Evolutionary conservation across 805 yeast species (phyloP).

Genomic region (Metschnikowia proteae): DNA sequence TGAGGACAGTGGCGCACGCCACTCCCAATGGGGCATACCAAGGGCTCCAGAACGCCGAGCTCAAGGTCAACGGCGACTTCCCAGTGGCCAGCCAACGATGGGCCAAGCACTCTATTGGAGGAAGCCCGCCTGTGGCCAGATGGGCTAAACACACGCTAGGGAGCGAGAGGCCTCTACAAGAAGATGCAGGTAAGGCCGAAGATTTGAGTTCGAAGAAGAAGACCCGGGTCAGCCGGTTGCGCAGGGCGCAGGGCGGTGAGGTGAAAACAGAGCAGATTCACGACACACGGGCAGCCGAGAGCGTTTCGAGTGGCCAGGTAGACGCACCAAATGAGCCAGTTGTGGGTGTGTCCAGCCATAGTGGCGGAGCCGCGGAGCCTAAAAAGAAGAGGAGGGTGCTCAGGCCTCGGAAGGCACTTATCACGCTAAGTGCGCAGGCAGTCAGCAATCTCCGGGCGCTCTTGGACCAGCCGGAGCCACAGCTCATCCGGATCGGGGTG

Average conservation of each 20-base stretch:
- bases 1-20: constrained; percentile 25
- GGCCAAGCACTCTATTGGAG: constrained; percentile 5
- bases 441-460: constrained; percentile 63
- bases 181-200: not conserved
- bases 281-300: not conserved
- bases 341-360: not conserved
- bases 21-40: constrained; percentile 6
- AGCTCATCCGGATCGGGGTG: constrained; percentile 90
- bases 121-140: not conserved
- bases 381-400: constrained; percentile 53
- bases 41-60: not conserved
- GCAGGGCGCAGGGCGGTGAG: not conserved
- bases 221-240: constrained; percentile 2
- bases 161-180: not conserved
- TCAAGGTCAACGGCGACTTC: constrained; percentile 9
- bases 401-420: constrained; percentile 86
- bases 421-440: constrained; percentile 75
- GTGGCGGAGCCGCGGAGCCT: constrained; percentile 5
- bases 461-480: constrained; percentile 78
- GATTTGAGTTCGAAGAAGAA: not conserved
- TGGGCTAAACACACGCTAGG: constrained; percentile 12
- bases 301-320: too few species aligned
- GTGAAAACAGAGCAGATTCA: not conserved
- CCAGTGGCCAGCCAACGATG: constrained; percentile 1
- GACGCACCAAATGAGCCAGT: not conserved